Evolutionary conservation across 768 basidiomycete genomes (phyloP), one percentile per base, ranked within the genome.

Genomic region (Suillus variegatus): DNA sequence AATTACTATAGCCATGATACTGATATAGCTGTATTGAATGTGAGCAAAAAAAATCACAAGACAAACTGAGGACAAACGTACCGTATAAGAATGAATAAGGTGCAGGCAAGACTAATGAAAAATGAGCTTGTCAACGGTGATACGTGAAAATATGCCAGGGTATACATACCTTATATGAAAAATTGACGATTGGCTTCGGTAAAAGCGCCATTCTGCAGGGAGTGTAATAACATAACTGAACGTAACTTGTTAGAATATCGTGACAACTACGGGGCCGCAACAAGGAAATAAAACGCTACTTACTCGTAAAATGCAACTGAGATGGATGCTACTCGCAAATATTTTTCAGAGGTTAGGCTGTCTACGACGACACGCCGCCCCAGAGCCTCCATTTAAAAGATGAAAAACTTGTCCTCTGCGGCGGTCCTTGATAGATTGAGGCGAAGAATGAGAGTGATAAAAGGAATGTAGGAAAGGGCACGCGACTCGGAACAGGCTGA

Each of bases 1-100:
- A 58, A 86, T 62, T 7, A 79, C 75, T 65, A 89, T 78, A 46
- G 79, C 78, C 6, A 79, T 20, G 38, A 88, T 78, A 71, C 85
- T 88, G 55, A 72, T 62, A 72, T 76, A 76, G 28, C 75, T 77
- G 65, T 18, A 20, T 38, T 22, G 20, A 55, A 41, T 47, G 7
- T 12, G 7, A 16, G 60, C 4, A 12, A 44, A 5, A 40, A 20
- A 28, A 0, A 0, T 4, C 28, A 16, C 40, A 43, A 12, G 32
- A 44, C 35, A 2, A 3, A 38, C 1, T 9, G 7, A 56, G 36
- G 36, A 55, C n/a, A 8, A 41, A 56, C 71, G 2, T 8, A 70
- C 76, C 75, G 75, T 69, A 76, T 76, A 64, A 77, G 76, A 41
- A 77, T 10, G 40, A 76, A 77, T 60, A 76, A 70, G 70, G 70